A percentile compares a stretch with the other conserved stretches of the same genome.
These are phyloP conservation scores for Calonectria pteridis DNA, from an alignment of 2,329 filamentous ascomycete genomes.

Conservation along the genomic window DNA sequence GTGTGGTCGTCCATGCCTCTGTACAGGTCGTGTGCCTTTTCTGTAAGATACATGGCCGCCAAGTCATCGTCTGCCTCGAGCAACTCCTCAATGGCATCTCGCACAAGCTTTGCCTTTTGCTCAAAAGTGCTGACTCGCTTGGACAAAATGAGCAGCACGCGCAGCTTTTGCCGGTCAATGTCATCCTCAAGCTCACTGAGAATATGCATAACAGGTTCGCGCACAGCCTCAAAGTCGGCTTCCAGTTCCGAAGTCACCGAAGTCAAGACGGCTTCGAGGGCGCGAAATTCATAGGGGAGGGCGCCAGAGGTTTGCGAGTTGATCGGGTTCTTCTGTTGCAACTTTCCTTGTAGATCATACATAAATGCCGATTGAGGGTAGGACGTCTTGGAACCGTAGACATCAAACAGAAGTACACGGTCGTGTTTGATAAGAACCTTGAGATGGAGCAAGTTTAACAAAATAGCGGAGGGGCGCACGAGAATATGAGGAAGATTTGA, in stretches of 20 bases:
- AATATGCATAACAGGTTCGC: constrained; percentile 91
- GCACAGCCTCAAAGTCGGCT: constrained; percentile 92
- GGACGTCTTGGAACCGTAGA: constrained; percentile 93
- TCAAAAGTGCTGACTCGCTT: constrained; percentile 98
- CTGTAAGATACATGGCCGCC: constrained; percentile 93
- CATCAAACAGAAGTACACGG: constrained; percentile 93
- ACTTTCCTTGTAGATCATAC: constrained; percentile 94
- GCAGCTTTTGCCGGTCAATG: constrained; percentile 93
- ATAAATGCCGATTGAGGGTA: constrained; percentile 98
- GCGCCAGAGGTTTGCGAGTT: constrained; percentile 67
- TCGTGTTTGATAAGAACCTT: constrained; percentile 96
- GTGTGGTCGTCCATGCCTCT: constrained; percentile 89
- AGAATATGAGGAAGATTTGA: constrained; percentile 96
- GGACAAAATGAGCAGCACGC: constrained; percentile 90
- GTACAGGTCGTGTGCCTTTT: constrained; percentile 80
- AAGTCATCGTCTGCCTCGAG: constrained; percentile 97
- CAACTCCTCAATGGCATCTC: constrained; percentile 94
- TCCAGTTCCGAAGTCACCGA: constrained; percentile 93
- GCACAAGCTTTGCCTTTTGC: constrained; percentile 93
- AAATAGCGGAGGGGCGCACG: constrained; percentile 90
- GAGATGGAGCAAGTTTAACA: constrained; percentile 96
- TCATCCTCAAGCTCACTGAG: constrained; percentile 94
- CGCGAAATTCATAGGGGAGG: constrained; percentile 95
- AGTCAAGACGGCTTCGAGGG: constrained; percentile 93
- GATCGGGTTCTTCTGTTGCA: constrained; percentile 79